Evolutionary conservation across 345 rosid genomes (phyloP), one percentile per base, ranked within the genome.

Genomic region (Eucalyptus leucophloia): DNA sequence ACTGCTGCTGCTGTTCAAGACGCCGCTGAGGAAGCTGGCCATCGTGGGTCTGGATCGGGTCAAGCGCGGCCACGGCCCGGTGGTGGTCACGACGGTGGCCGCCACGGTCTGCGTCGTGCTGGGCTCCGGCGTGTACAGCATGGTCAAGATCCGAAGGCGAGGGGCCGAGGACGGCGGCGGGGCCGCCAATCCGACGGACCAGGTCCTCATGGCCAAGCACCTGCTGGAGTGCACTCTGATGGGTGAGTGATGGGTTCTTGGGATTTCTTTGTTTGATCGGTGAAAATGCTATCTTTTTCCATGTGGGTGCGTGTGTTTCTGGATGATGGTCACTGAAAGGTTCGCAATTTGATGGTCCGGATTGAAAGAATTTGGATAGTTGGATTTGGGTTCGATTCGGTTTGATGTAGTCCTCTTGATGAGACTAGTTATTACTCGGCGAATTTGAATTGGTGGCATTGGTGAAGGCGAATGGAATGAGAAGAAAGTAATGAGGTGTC

Each of bases 21-120:
- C 97, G 42, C 99, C 99, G 54, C 89, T 97, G 28, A 88, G 99
- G 93, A 96, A 96, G 95, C 95, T 98, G 49, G 93, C 94, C 91
- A 92, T 97, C 89, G 83, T 94, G 94, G 89, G 92, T 50, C 67
- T 97, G 88, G 99, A 97, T 92, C 94, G 94, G 88, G 86, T 95
- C 67, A 98, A 98, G 95, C 97, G 98, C 30, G 99, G 99, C 4
- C 95, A 96, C 24, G 99, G 99, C 14, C 99, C 99, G 11, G 93
- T 98, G 49, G 92, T 97, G 91, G 91, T 97, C 58, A 97, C 95
- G 93, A 94, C 99, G n/a, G 93, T 98, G 77, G 94, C 93, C 14
- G 98, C 89, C 28, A 97, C 99, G 42, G 91, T 97, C 7, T 69
- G 83, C 40, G 92, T 95, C 45, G 92, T 98, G 83, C 91, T 97